A percentile compares a stretch with the other conserved stretches of the same genome.
These are phyloP conservation scores for Liquidambar formosana DNA, from an alignment of 164 flowering plant genomes.

Conservation along the genomic window DNA sequence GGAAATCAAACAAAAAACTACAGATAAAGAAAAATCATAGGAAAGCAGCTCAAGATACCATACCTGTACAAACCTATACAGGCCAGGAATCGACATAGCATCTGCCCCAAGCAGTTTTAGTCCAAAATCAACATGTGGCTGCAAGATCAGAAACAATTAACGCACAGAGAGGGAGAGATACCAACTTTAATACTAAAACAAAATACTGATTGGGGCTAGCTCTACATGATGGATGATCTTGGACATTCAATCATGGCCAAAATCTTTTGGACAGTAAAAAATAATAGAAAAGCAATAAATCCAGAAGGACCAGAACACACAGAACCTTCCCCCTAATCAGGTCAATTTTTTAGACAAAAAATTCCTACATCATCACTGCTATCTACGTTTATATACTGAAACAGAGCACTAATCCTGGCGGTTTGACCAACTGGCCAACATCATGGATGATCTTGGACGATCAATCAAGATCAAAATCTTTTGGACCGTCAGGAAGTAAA, in stretches of 20 bases:
- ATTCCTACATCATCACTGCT: not conserved
- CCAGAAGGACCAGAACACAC: too few species aligned
- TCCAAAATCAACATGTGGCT: constrained; percentile 81
- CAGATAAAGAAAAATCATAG: not conserved
- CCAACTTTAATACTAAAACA: not conserved
- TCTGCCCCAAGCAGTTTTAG: constrained; percentile 58
- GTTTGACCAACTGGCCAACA: too few species aligned
- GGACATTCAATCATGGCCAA: not conserved
- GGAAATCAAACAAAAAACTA: not conserved
- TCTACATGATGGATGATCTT: not conserved
- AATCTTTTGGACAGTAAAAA: not conserved
- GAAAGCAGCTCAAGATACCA: constrained; percentile 1
- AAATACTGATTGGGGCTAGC: not conserved
- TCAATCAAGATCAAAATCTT: not conserved
- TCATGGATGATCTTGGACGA: not conserved
- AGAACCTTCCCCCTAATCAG: too few species aligned
- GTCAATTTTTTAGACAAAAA: too few species aligned
- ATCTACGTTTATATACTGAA: not conserved
- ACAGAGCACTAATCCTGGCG: not conserved
- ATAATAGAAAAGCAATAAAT: not conserved
- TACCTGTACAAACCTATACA: constrained; percentile 62
- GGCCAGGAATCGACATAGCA: constrained; percentile 62
- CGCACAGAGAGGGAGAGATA: not conserved
- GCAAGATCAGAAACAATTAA: constrained; percentile 14
- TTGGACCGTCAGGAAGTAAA: not conserved